A percentile compares a stretch with the other conserved stretches of the same genome.
Evolutionary conservation across 2,329 filamentous ascomycete species (phyloP).

Genomic region (Diaporthe amygdali): DNA sequence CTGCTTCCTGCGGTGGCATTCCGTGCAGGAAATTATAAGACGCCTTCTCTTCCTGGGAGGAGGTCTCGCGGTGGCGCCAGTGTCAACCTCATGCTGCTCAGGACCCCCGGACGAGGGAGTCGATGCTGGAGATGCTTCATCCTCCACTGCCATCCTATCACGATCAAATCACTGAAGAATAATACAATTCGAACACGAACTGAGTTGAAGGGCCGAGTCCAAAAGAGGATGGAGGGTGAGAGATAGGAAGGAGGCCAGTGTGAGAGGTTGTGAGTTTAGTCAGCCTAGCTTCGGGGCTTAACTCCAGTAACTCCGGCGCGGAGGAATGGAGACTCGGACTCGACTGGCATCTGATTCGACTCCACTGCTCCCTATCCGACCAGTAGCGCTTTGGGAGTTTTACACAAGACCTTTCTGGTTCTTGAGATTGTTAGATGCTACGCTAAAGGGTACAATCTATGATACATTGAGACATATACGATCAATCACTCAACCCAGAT

Average conservation of each 20-base stretch:
- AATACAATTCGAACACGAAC: not conserved
- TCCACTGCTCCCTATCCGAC: not conserved
- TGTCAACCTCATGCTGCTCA: slow-evolving; percentile 4
- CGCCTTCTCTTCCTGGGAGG: slow-evolving; percentile 62
- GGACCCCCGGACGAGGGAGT: slow-evolving; percentile 12
- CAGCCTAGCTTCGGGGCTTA: slow-evolving; percentile 3
- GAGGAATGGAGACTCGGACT: not conserved
- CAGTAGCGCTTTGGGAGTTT: not conserved
- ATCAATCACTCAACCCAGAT: slow-evolving; percentile 45
- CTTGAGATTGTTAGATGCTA: slow-evolving; percentile 8
- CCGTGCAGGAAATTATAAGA: slow-evolving; percentile 66
- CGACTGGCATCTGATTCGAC: not conserved
- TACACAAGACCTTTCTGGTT: not conserved
- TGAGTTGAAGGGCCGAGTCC: not conserved
- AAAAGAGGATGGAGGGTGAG: not conserved
- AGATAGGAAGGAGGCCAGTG: not conserved
- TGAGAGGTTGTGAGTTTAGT: slow-evolving; percentile 4
- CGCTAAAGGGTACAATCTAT: slow-evolving; percentile 19
- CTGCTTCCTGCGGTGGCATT: slow-evolving; percentile 69
- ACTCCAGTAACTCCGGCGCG: slow-evolving; percentile 12
- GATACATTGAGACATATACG: slow-evolving; percentile 5
- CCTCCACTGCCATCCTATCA: slow-evolving; percentile 2
- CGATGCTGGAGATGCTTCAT: slow-evolving; percentile 13
- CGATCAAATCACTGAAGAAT: not conserved
- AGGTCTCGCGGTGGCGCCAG: slow-evolving; percentile 32